These are phyloP conservation scores for Pythium phragmiticola DNA, from an alignment of 352 stramenopile genomes.

Conservation along the genomic window DNA sequence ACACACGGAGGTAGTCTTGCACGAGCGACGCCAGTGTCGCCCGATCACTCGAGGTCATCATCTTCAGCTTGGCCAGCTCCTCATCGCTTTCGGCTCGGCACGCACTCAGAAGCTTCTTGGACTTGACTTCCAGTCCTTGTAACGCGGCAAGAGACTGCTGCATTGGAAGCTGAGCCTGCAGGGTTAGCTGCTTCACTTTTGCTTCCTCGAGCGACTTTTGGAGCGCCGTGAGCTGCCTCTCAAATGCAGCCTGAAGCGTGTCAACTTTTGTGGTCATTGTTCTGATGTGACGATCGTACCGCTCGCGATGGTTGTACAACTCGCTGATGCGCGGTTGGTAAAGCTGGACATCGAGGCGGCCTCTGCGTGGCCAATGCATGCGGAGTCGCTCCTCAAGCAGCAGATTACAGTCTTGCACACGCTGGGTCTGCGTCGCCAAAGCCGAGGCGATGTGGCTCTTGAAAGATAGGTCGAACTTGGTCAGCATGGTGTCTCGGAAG, in stretches of 20 bases:
- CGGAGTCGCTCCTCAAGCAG: conserved; percentile 84
- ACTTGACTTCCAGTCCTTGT: conserved; percentile 80
- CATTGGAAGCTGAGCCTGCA: conserved; percentile 67
- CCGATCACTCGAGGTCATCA: conserved; percentile 34
- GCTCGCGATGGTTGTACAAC: conserved; percentile 74
- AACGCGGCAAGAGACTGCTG: conserved; percentile 75
- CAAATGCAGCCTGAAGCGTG: conserved; percentile 53
- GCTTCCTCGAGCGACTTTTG: conserved; percentile 36
- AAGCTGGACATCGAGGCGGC: conserved; percentile 81
- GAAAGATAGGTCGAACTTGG: conserved; percentile 39
- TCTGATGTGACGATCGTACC: conserved; percentile 65
- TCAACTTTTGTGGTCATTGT: conserved; percentile 52
- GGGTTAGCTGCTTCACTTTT: conserved; percentile 44
- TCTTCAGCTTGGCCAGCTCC: conserved; percentile 27
- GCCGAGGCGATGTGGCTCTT: conserved; percentile 18
- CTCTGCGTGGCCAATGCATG: conserved; percentile 87
- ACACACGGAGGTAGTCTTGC: conserved; percentile 57
- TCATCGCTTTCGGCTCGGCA: conserved; percentile 41
- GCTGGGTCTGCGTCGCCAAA: conserved; percentile 30
- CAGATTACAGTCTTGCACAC: conserved; percentile 35
- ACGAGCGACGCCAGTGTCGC: conserved; percentile 34
- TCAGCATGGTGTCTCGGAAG: conserved; percentile 48
- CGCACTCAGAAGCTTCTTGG: conserved; percentile 60
- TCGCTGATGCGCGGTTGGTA: conserved; percentile 85
- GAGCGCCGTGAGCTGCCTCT: conserved; percentile 28